These are phyloP conservation scores for Carallia pectinifolia DNA, from an alignment of 345 rosid genomes.

Conservation along the genomic window DNA sequence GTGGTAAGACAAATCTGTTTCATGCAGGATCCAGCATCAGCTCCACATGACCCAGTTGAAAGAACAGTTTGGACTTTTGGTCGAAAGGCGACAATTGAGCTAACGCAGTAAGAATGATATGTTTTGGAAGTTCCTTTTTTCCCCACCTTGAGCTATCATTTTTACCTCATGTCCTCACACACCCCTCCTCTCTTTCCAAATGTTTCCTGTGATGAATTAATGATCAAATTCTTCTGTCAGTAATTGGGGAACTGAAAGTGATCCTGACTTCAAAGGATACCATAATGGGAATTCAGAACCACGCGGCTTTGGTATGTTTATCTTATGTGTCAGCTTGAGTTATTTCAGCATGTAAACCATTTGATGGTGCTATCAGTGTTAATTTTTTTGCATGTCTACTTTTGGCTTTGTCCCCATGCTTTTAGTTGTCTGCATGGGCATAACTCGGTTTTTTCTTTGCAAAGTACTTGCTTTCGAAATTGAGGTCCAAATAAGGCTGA, in stretches of 20 bases:
- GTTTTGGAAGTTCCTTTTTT: neutral
- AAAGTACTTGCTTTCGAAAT: neutral
- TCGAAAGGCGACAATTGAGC: slow-evolving; percentile 75
- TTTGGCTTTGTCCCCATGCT: neutral
- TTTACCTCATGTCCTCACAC: too few relatives aligned
- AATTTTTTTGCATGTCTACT: too few relatives aligned
- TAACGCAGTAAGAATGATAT: slow-evolving; percentile 67
- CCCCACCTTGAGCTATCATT: too few relatives aligned
- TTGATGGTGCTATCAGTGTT: slow-evolving; percentile 1
- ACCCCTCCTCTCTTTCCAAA: too few relatives aligned
- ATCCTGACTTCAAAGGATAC: slow-evolving; percentile 85
- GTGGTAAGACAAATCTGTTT: slow-evolving; percentile 2
- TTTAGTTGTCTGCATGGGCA: neutral
- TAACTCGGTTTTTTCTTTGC: neutral
- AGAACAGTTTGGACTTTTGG: slow-evolving; percentile 86
- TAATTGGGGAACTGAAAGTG: slow-evolving; percentile 95
- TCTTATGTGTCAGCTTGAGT: slow-evolving; percentile 2
- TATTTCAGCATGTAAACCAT: neutral
- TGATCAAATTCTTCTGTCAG: slow-evolving; percentile 34
- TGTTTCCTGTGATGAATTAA: neutral
- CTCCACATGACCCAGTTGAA: slow-evolving; percentile 71
- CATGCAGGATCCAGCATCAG: slow-evolving; percentile 60
- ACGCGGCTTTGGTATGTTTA: slow-evolving; percentile 74
- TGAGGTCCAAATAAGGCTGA: neutral
- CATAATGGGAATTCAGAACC: slow-evolving; percentile 95